phyloP scores from a whole-genome alignment of 179 eudicot genomes.

The Nepenthes alata region DNA sequence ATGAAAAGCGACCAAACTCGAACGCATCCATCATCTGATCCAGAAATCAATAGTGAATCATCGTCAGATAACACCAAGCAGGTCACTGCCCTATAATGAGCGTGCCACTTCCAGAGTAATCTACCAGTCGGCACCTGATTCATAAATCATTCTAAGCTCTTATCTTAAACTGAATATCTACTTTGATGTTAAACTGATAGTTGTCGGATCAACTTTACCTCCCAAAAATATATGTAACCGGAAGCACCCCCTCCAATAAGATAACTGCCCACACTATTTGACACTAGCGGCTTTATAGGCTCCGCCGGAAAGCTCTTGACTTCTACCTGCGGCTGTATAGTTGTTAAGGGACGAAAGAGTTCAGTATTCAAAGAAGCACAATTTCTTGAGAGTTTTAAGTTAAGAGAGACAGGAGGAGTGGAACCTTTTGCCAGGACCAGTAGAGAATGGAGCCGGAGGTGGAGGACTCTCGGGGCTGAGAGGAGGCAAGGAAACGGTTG shows the following conservation, averaged over 20 bases:
- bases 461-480: constrained; percentile 54
- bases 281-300: constrained; percentile 53
- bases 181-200: background rate
- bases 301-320: constrained; percentile 79
- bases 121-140: constrained; percentile 64
- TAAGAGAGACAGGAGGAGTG: background rate
- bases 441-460: constrained; percentile 59
- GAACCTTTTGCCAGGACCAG: constrained; percentile 91
- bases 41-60: constrained; percentile 72
- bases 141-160: background rate
- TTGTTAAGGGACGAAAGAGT: background rate
- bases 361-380: constrained; percentile 3
- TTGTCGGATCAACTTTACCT: constrained; percentile 28
- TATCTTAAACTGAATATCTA: background rate
- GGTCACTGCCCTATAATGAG: constrained; percentile 66
- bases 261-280: constrained; percentile 60
- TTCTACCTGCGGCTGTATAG: constrained; percentile 69
- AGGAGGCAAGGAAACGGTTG: constrained; percentile 57
- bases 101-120: constrained; percentile 84
- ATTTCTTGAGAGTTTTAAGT: constrained; percentile 6
- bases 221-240: constrained; percentile 79
- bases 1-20: constrained; percentile 72
- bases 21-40: constrained; percentile 82
- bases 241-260: constrained; percentile 70
- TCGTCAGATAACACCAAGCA: constrained; percentile 64